phyloP scores from a whole-genome alignment of 495 filamentous ascomycete species.

The Aspergillus sclerotioniger region DNA sequence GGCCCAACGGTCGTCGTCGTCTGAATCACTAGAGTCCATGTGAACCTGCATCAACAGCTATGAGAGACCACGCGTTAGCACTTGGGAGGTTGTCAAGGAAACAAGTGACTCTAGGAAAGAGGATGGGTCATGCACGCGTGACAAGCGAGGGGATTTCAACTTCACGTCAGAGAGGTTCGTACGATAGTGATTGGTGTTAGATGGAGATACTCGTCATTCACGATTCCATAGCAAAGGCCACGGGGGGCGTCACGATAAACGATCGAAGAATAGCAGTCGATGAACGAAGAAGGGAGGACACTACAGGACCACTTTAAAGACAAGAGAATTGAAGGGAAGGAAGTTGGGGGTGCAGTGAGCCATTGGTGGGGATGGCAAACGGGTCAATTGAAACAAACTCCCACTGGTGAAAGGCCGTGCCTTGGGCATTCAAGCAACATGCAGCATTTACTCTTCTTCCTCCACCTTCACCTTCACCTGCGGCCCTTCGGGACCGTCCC shows the following conservation, averaged over 20 bases:
- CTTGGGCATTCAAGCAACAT: not conserved
- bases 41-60: not conserved
- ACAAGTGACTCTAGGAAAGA: too few species aligned
- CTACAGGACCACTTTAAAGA: not conserved
- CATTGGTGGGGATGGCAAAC: not conserved
- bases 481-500: constrained; percentile 29
- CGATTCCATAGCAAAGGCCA: too few species aligned
- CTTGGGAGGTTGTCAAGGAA: too few species aligned
- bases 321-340: not conserved
- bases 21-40: not conserved
- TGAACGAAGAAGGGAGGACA: not conserved
- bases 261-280: too few species aligned
- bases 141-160: too few species aligned
- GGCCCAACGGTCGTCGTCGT: not conserved
- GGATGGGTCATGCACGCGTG: too few species aligned
- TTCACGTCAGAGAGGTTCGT: too few species aligned
- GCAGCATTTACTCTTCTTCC: not conserved
- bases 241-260: too few species aligned
- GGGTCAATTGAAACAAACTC: not conserved
- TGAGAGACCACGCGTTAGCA: not conserved
- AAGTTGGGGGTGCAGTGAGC: not conserved
- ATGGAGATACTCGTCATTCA: too few species aligned
- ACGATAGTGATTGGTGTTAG: too few species aligned
- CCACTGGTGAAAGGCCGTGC: not conserved
- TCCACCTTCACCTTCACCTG: constrained; percentile 35